phyloP scores from a whole-genome alignment of 352 stramenopile genomes.

The Globisporangium irregulare region DNA sequence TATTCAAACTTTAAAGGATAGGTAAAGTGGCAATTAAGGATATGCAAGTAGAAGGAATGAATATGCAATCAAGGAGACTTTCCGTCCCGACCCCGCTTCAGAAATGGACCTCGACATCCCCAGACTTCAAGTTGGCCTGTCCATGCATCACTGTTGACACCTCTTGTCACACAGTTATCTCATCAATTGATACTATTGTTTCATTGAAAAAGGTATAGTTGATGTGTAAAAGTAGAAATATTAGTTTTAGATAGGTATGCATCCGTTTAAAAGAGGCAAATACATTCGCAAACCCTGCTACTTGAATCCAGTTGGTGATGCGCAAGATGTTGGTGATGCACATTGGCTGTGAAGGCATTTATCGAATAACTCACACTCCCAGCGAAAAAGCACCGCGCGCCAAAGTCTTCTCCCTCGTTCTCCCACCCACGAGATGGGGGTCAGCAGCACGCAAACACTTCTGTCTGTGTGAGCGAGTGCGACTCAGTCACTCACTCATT shows the following conservation, averaged over 20 bases:
- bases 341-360: too few relatives aligned
- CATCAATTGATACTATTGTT: not conserved
- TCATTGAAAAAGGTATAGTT: not conserved
- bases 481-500: not conserved
- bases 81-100: not conserved
- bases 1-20: not conserved
- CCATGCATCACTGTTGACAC: not conserved
- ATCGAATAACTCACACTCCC: too few relatives aligned
- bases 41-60: not conserved
- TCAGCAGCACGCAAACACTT: not conserved
- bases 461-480: not conserved
- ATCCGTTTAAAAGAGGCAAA: not conserved
- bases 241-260: not conserved
- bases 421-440: not conserved
- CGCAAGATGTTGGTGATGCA: not conserved
- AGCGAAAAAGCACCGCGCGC: not conserved
- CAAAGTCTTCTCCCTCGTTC: not conserved
- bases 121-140: slow-evolving; percentile 9
- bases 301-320: not conserved
- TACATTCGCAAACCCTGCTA: not conserved
- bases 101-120: slow-evolving; percentile 5
- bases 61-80: not conserved
- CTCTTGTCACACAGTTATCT: not conserved
- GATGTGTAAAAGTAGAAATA: not conserved
- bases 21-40: not conserved